Base-by-base conservation (phyloP, 805 yeast genomes). In the Grigorovia jiainica region DNA sequence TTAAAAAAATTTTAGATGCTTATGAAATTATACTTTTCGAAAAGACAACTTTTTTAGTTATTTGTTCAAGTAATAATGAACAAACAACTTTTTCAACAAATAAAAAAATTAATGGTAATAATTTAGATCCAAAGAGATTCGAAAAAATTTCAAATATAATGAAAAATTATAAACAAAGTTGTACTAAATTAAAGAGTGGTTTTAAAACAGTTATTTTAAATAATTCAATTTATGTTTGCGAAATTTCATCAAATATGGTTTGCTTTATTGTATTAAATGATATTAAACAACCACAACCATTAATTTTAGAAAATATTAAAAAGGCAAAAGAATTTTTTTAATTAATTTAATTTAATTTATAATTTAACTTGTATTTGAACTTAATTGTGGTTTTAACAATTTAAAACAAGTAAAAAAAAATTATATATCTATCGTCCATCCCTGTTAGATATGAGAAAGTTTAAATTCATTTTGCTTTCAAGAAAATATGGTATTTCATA, bases 71-170 rank as follows among this genome's bases (percentile, higher is more conserved):
- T 34, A 65, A 61, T 42, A 51, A 55, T 7, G 20, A 60, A 56
- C 36, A 50, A 54, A 13, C 55, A 53, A 25, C 7, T n/a, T n/a
- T n/a, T n/a, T n/a, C 30, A 25, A 25, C 11, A 7, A 48, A 46
- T 21, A 34, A 30, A 4, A 41, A 15, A 3, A 34, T 19, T 7
- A 45, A 38, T 30, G 18, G 49, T 49, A 20, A 51, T 46, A 30
- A 19, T 7, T 68, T 87, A 41, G 97, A 90, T 54, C 95, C 97
- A 5, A 87, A 90, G 53, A 69, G 97, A 53, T 90, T 89, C 56
- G 97, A 90, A 58, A 90, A 89, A 58, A 87, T 90, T 19, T 83
- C 95, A 19, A 89, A 87, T 60, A 87, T 90, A 45, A 86, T 90
- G 70, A 90, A 90, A 57, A 87, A 95, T 20, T 90, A 85, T 64